Conservation (phyloP, 169 alveolate genomes). For the Fabrea salina region DNA sequence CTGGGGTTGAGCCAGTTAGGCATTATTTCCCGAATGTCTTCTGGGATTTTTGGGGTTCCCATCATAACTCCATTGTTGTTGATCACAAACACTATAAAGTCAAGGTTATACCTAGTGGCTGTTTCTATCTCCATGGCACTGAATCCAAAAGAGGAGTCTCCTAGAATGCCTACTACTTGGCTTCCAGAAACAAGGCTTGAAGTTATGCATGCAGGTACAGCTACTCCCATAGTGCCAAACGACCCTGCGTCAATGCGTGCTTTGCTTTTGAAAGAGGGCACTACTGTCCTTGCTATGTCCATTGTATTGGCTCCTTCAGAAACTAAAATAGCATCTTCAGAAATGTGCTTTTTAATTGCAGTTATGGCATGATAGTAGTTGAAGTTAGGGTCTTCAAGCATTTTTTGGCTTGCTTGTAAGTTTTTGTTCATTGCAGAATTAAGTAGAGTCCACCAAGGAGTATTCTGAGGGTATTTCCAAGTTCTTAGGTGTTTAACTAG, state of each 20-base stretch:
- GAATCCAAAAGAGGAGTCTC: slow-evolving; percentile 79
- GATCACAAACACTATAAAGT: slow-evolving; percentile 47
- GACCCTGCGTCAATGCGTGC: slow-evolving; percentile 71
- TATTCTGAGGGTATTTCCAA: not conserved
- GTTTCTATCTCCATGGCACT: slow-evolving; percentile 76
- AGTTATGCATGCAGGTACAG: slow-evolving; percentile 64
- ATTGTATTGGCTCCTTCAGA: slow-evolving; percentile 74
- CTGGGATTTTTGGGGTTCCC: slow-evolving; percentile 48
- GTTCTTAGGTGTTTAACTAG: not conserved
- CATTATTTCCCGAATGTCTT: slow-evolving; percentile 45
- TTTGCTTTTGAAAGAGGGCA: slow-evolving; percentile 41
- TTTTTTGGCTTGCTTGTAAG: slow-evolving; percentile 27
- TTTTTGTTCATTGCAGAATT: slow-evolving; percentile 37
- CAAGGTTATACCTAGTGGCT: slow-evolving; percentile 52
- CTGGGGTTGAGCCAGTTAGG: slow-evolving; percentile 48
- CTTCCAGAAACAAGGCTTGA: slow-evolving; percentile 50
- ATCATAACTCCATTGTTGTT: slow-evolving; percentile 68
- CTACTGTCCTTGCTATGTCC: slow-evolving; percentile 77
- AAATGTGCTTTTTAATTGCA: slow-evolving; percentile 39
- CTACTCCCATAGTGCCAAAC: slow-evolving; percentile 77
- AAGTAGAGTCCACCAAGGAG: slow-evolving; percentile 50
- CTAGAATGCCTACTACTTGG: slow-evolving; percentile 60
- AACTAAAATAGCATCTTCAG: slow-evolving; percentile 57
- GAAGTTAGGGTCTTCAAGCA: slow-evolving; percentile 40
- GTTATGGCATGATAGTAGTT: slow-evolving; percentile 53